phyloP scores from a whole-genome alignment of 352 stramenopile species.

The Phytopythium chamaehyphon region DNA sequence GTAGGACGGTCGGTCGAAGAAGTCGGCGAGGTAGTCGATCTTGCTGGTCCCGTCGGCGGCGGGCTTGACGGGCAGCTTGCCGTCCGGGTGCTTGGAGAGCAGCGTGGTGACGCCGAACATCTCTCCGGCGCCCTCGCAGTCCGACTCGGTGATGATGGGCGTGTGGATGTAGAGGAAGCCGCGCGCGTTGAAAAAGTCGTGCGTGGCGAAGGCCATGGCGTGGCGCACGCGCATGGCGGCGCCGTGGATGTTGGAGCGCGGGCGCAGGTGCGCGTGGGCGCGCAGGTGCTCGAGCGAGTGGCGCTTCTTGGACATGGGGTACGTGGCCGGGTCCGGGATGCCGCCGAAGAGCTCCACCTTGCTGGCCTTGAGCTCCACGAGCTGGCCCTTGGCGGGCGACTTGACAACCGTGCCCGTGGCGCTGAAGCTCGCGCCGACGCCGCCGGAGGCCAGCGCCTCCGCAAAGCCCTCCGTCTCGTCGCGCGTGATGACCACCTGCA shows the following conservation, averaged over 20 bases:
- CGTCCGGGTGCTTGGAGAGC: constrained; percentile 75
- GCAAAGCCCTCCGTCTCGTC: constrained; percentile 79
- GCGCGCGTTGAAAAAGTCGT: constrained; percentile 92
- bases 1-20: constrained; percentile 85
- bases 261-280: constrained; percentile 90
- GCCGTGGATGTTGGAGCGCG: constrained; percentile 89
- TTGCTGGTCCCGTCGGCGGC: constrained; percentile 27
- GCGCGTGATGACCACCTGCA: constrained; percentile 88
- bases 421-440: constrained; percentile 81
- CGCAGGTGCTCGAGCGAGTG: constrained; percentile 93
- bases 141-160: constrained; percentile 93
- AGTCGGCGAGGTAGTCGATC: constrained; percentile 91
- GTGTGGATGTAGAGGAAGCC: constrained; percentile 96
- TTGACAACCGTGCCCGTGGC: constrained; percentile 85
- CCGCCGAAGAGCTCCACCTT: constrained; percentile 83
- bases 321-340: constrained; percentile 83
- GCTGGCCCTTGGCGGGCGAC: constrained; percentile 87
- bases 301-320: constrained; percentile 93
- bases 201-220: constrained; percentile 91
- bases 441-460: constrained; percentile 69
- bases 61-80: constrained; percentile 53
- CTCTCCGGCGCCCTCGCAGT: constrained; percentile 98
- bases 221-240: constrained; percentile 92
- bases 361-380: constrained; percentile 89
- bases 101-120: constrained; percentile 95